Evolutionary conservation across 2,329 filamentous ascomycete species (phyloP).

Genomic region (Esteya vermicola): DNA sequence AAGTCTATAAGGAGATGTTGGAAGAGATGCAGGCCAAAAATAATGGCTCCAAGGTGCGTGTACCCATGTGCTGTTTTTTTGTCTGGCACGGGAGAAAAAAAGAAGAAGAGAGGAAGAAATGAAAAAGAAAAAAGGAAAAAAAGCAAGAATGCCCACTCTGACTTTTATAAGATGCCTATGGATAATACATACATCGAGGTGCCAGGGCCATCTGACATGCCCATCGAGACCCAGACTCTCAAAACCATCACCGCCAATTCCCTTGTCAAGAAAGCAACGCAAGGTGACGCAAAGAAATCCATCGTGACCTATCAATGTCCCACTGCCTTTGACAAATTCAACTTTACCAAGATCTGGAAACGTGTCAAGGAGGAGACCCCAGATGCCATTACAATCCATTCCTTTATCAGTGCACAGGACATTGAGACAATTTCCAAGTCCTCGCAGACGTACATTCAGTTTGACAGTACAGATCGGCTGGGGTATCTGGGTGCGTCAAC

Average conservation of each 20-base stretch:
- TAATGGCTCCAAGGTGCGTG: not conserved
- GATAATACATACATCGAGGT: constrained; percentile 3
- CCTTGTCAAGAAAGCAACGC: no score
- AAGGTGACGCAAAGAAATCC: no score
- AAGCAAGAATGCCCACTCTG: no score
- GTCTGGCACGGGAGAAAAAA: no score
- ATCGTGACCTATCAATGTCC: constrained; percentile 9
- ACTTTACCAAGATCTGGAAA: constrained; percentile 10
- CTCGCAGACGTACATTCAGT: constrained; percentile 4
- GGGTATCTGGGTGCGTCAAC: constrained; percentile 10
- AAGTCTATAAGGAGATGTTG: constrained; percentile 7
- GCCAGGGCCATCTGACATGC: not conserved
- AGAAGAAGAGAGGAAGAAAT: no score
- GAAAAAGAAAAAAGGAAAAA: no score
- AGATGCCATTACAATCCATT: constrained; percentile 5
- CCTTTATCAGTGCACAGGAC: constrained; percentile 8
- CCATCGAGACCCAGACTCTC: not conserved
- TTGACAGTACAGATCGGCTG: constrained; percentile 6
- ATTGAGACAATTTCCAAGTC: constrained; percentile 5
- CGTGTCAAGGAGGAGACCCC: constrained; percentile 12
- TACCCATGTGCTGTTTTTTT: no score
- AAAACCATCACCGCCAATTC: no score
- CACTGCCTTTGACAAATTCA: constrained; percentile 5
- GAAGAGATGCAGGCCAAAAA: not conserved
- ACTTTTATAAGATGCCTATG: not conserved